Percentiles rank a stretch among this genome's conserved stretches.
Conservation (phyloP, 768 basidiomycete genomes). For the Naganishia vishniacii region DNA sequence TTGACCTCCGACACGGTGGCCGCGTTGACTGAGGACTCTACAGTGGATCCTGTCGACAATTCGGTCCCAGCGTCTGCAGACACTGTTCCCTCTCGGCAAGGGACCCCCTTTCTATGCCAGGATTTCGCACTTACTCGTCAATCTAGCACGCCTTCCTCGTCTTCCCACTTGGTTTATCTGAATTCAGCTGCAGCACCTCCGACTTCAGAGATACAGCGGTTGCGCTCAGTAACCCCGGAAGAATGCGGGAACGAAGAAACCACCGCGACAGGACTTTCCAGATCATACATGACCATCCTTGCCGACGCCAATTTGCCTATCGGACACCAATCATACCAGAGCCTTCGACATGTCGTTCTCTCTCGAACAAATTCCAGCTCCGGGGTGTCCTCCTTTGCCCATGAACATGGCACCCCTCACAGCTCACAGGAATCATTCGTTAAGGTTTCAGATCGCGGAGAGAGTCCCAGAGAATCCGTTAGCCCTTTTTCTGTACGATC, state of each 20-base stretch:
- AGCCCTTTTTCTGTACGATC: too few relatives aligned
- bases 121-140: background rate
- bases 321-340: slow-evolving; percentile 2
- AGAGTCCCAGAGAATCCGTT: background rate
- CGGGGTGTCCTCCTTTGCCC: background rate
- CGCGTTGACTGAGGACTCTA: background rate
- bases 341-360: slow-evolving; percentile 8
- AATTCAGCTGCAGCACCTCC: background rate
- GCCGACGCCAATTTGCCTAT: slow-evolving; percentile 1
- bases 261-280: background rate
- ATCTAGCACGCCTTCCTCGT: background rate
- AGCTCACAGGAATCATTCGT: slow-evolving; percentile 14
- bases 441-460: background rate
- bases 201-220: background rate
- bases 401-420: background rate
- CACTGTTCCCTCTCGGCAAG: background rate
- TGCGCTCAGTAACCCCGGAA: background rate
- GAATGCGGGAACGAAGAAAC: background rate
- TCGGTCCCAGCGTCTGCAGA: background rate
- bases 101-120: background rate
- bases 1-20: background rate
- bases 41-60: too few relatives aligned
- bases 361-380: slow-evolving; percentile 4
- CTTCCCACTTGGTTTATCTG: background rate
- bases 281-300: background rate